These are phyloP conservation scores for Picea abies DNA, from an alignment of 83 land plant genomes.

Conservation along the genomic window DNA sequence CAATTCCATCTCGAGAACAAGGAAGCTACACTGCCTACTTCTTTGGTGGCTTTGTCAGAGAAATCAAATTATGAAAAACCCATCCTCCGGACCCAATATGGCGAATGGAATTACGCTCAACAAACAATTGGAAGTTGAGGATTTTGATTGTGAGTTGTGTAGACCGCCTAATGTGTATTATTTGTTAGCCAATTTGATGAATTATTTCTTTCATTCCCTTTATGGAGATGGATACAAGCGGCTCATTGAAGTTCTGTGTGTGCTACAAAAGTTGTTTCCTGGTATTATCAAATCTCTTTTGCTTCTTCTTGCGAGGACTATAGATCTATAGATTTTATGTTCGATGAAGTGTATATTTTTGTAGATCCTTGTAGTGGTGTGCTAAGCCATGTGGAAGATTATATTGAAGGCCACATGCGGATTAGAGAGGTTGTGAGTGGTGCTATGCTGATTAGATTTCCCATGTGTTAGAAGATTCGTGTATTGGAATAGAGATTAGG, in stretches of 20 bases:
- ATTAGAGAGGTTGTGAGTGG: too few species aligned
- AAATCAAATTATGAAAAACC: conserved; percentile 24
- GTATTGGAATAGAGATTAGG: too few species aligned
- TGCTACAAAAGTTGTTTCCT: too few species aligned
- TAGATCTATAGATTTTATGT: conserved; percentile 21
- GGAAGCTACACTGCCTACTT: conserved; percentile 13
- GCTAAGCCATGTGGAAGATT: conserved; percentile 23
- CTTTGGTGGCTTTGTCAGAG: not conserved
- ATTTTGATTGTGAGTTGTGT: conserved; percentile 24
- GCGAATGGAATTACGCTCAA: conserved; percentile 18
- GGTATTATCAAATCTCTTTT: conserved; percentile 23
- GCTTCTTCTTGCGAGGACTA: conserved; percentile 29
- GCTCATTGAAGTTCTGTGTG: too few species aligned
- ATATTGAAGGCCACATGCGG: conserved; percentile 9
- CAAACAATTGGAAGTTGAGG: conserved; percentile 10
- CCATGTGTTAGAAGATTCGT: too few species aligned
- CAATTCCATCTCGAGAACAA: conserved; percentile 37
- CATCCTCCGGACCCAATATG: conserved; percentile 3
- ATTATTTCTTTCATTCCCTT: conserved; percentile 27
- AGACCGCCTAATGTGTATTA: conserved; percentile 23
- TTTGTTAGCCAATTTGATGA: conserved; percentile 28
- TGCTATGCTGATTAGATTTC: too few species aligned
- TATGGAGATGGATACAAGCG: conserved; percentile 30
- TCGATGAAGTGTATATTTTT: conserved; percentile 28
- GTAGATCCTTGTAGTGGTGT: conserved; percentile 24